Conservation (phyloP, 768 basidiomycete genomes). For the Tulasnella sp. region DNA sequence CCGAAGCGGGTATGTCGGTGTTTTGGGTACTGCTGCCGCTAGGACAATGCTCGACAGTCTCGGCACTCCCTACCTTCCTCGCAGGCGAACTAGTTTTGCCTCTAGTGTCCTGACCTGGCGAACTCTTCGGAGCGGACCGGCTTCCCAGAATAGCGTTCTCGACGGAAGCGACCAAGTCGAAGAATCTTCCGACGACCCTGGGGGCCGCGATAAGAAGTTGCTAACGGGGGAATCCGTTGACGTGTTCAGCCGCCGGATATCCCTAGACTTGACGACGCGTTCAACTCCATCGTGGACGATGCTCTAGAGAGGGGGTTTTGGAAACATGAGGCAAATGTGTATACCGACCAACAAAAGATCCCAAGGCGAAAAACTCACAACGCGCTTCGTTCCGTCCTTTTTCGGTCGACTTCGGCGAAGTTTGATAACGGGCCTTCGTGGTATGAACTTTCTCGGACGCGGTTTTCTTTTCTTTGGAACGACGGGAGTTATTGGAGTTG, state of each 20-base stretch:
- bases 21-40: neutral
- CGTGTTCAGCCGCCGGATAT: neutral
- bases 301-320: neutral
- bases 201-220: neutral
- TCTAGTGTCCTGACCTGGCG: neutral
- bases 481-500: neutral
- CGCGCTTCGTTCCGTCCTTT: neutral
- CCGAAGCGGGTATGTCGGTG: neutral
- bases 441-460: neutral
- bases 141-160: neutral
- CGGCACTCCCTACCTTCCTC: neutral
- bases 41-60: neutral
- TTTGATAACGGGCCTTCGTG: neutral
- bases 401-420: neutral
- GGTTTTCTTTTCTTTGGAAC: neutral
- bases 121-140: neutral
- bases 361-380: neutral
- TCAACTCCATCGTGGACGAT: neutral
- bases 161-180: neutral
- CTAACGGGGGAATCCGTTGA: neutral
- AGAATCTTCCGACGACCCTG: neutral
- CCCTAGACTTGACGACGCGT: neutral
- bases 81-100: neutral
- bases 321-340: too few species aligned
- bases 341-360: too few species aligned